Evolutionary conservation across 2,329 filamentous ascomycete genomes (phyloP).

Genomic region (Apiospora hydei): DNA sequence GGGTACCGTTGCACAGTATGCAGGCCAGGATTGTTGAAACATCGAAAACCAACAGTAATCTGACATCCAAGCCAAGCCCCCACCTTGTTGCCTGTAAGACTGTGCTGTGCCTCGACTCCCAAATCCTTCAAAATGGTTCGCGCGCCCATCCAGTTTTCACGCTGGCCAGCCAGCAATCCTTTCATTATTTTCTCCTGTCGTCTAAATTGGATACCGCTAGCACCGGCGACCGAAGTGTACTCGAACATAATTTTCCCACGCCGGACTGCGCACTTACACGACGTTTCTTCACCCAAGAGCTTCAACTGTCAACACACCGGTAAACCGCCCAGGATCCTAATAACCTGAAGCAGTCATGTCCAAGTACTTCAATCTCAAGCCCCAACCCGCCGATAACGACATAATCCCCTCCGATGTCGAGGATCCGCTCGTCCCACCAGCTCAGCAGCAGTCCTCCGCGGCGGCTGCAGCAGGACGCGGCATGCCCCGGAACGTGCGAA

Average conservation of each 20-base stretch:
- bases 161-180: background rate
- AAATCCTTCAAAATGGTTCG: background rate
- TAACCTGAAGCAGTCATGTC: background rate
- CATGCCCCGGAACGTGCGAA: background rate
- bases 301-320: too few species aligned
- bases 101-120: background rate
- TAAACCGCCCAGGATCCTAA: too few species aligned
- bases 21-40: background rate
- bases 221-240: background rate
- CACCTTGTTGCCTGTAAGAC: background rate
- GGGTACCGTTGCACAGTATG: background rate
- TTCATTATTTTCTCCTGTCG: background rate
- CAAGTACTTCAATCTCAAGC: slow-evolving; percentile 1
- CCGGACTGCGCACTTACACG: background rate
- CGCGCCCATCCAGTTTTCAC: background rate
- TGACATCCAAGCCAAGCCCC: background rate
- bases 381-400: slow-evolving; percentile 14
- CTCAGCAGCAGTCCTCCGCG: background rate
- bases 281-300: too few species aligned
- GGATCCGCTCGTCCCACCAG: background rate
- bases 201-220: background rate
- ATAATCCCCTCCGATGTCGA: slow-evolving; percentile 24
- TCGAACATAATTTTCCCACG: background rate
- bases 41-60: background rate
- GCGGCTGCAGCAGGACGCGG: background rate